phyloP scores from a whole-genome alignment of 1,284 basidiomycete genomes.

The Kwoniella shivajii region DNA sequence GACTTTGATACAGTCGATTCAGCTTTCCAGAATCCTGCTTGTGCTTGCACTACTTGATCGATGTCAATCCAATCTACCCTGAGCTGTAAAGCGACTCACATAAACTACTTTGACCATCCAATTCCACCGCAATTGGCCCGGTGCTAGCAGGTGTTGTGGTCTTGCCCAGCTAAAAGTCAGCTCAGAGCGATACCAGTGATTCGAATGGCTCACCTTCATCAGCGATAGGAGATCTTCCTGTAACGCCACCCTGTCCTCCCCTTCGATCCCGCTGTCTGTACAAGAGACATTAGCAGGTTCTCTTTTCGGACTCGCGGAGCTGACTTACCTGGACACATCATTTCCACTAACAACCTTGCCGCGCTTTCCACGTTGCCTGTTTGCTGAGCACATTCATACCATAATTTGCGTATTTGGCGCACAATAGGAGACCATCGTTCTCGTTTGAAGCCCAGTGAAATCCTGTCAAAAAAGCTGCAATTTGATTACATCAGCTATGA shows the following conservation, averaged over 20 bases:
- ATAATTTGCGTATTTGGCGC: constrained; percentile 68
- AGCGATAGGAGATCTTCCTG: constrained; percentile 69
- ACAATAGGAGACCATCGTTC: constrained; percentile 76
- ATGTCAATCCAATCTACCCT: too few species aligned
- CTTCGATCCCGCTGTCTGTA: constrained; percentile 28
- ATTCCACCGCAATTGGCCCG: constrained; percentile 64
- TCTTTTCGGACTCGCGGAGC: constrained; percentile 34
- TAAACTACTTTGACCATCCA: constrained; percentile 64
- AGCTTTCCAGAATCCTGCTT: constrained; percentile 68
- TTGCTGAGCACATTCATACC: constrained; percentile 76
- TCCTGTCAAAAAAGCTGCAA: constrained; percentile 80
- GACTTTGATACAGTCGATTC: constrained; percentile 64
- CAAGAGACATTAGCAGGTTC: not conserved
- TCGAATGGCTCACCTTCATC: constrained; percentile 60
- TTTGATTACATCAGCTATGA: not conserved
- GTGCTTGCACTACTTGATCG: constrained; percentile 63
- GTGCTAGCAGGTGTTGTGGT: constrained; percentile 65
- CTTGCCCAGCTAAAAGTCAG: constrained; percentile 49
- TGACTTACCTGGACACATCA: constrained; percentile 70
- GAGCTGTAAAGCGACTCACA: too few species aligned
- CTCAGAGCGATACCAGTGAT: not conserved
- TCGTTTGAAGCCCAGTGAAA: constrained; percentile 76
- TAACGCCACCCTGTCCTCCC: constrained; percentile 39
- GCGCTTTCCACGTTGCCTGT: constrained; percentile 74
- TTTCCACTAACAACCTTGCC: constrained; percentile 72